Conservation (phyloP, 306 rosid genomes). For the Quercus berberidifolia region DNA sequence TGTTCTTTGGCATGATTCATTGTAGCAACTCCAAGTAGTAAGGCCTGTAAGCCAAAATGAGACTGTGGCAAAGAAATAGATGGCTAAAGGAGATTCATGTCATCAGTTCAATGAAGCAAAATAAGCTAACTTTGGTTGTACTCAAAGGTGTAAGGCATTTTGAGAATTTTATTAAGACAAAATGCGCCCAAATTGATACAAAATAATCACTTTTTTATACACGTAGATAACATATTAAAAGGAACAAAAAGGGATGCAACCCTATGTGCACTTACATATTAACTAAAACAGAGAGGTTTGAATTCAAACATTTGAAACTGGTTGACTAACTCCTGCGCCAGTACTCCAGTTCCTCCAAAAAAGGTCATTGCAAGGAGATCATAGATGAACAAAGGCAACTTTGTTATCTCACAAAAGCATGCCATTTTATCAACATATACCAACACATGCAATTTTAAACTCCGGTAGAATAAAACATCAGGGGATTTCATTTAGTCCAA, state of each 20-base stretch:
- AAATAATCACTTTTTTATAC: not conserved
- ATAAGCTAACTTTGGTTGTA: not conserved
- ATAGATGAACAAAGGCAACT: constrained; percentile 12
- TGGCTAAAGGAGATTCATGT: not conserved
- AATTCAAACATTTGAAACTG: not conserved
- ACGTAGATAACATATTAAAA: too few relatives aligned
- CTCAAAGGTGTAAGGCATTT: not conserved
- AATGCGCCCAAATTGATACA: not conserved
- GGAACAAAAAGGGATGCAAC: too few relatives aligned
- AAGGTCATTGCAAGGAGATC: not conserved
- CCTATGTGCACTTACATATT: not conserved
- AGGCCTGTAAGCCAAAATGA: not conserved
- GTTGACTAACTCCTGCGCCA: not conserved
- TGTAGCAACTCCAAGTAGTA: not conserved
- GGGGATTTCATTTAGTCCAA: too few relatives aligned
- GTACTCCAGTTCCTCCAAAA: constrained; percentile 14
- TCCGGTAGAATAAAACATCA: not conserved
- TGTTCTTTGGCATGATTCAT: not conserved
- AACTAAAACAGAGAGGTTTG: not conserved
- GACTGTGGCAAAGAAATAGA: not conserved
- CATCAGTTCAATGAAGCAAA: not conserved
- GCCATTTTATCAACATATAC: constrained; percentile 7
- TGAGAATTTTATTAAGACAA: not conserved
- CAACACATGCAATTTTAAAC: constrained; percentile 15
- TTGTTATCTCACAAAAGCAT: constrained; percentile 6